Evolutionary conservation across 2,329 filamentous ascomycete species (phyloP).

Genomic region (Fusarium incarnatum): DNA sequence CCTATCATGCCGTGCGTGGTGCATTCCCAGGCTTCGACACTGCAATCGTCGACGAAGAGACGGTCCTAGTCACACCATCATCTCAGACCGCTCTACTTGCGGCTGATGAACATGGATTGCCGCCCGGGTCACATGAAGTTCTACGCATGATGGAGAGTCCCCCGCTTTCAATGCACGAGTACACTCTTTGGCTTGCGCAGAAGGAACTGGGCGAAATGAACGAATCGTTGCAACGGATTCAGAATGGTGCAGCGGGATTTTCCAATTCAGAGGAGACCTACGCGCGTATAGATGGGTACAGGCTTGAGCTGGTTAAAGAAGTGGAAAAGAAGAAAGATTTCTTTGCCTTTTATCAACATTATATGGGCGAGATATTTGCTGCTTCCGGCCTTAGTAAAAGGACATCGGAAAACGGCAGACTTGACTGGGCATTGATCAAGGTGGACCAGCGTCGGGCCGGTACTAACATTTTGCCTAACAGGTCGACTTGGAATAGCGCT

Average conservation of each 20-base stretch:
- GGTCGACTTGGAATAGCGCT: background rate
- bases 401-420: background rate
- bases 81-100: fast-evolving
- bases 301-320: background rate
- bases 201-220: too few species aligned
- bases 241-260: fast-evolving
- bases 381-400: background rate
- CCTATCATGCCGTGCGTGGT: background rate
- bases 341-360: background rate
- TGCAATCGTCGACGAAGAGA: fast-evolving
- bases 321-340: background rate
- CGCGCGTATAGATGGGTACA: background rate
- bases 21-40: background rate
- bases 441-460: background rate
- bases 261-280: background rate
- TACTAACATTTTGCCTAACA: background rate
- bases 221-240: background rate
- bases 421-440: background rate
- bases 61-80: background rate
- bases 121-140: background rate
- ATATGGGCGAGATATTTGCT: background rate
- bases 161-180: background rate
- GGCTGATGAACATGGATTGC: background rate
- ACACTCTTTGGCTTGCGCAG: background rate
- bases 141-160: background rate